Evolutionary conservation across 208 protist genomes (phyloP), one percentile per base, ranked within the genome.

Genomic region (Leishmania turanica): DNA sequence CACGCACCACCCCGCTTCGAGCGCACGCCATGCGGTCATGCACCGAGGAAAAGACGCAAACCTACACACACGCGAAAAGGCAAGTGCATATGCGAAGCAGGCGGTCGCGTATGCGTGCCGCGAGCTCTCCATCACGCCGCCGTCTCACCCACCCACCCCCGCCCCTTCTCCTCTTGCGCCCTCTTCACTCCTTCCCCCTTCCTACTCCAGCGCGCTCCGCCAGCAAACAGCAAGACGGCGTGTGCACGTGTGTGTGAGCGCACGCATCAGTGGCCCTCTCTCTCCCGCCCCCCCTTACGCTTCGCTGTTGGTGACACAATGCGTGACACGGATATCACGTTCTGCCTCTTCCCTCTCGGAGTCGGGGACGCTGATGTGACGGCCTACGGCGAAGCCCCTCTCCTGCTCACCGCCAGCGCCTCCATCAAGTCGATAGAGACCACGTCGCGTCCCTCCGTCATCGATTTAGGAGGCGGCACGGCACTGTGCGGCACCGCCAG

Each of bases 341-440:
- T 77, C 31, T 86, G 49, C 73, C 60, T 88, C 24, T 86, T 86
- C n/a, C 77, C 82, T n/a, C 56, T 76, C 64, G 72, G 65, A 4
- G 9, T 82, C 47, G 82, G 77, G 11, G 82, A 85, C 34, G 54
- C 79, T 1, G 78, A 82, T 58, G 74, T 80, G 27, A 5, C 9
- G 0, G 56, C 47, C 4, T 62, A 58, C 31, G 79, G 37, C 21
- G 84, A 87, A 49, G 69, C 40, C 13, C 69, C 77, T 42, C 79
- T 87, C 11, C 24, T 84, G 11, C 75, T 84, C 31, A 78, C 75
- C 24, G 75, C 84, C 8, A 27, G 34, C 31, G 73, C 74, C 9
- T 73, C 74, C 64, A 69, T 74, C 5, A 34, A 69, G 19, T 45
- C 51, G 34, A 13, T 11, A 34, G 49, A 45, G 31, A 21, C 11